These are phyloP conservation scores for Gigaspora rosea DNA, from an alignment of 192 early-diverging fungal species.

Conservation along the genomic window DNA sequence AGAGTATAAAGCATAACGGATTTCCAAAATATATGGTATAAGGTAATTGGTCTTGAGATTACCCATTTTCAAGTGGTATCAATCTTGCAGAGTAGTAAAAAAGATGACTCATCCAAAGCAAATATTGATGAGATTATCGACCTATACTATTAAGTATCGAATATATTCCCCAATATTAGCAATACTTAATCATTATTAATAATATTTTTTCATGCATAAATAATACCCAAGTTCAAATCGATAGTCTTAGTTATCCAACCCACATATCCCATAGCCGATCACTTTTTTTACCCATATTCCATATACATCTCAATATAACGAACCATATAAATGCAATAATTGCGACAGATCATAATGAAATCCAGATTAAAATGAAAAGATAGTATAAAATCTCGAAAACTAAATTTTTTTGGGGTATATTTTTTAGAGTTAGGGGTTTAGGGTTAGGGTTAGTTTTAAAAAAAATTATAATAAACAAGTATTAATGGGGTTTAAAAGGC, in stretches of 20 bases:
- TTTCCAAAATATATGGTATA: slow-evolving; percentile 24
- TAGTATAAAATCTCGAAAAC: too few species aligned
- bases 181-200: slow-evolving; percentile 22
- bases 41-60: slow-evolving; percentile 11
- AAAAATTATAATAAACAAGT: too few species aligned
- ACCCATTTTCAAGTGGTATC: slow-evolving; percentile 2
- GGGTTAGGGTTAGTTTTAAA: too few species aligned
- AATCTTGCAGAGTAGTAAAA: slow-evolving; percentile 8
- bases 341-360: too few species aligned
- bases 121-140: slow-evolving; percentile 6
- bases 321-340: slow-evolving; percentile 11
- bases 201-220: slow-evolving; percentile 28
- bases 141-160: slow-evolving; percentile 13
- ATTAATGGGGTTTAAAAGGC: too few species aligned
- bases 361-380: too few species aligned
- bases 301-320: not conserved
- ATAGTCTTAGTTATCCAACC: not conserved
- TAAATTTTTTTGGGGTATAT: too few species aligned
- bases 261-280: slow-evolving; percentile 1
- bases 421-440: too few species aligned
- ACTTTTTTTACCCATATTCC: not conserved
- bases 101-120: not conserved
- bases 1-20: slow-evolving; percentile 3
- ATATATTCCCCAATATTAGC: not conserved
- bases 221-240: slow-evolving; percentile 23